Evolutionary conservation across 2,329 filamentous ascomycete genomes (phyloP).

Genomic region (Gyromitra esculenta): DNA sequence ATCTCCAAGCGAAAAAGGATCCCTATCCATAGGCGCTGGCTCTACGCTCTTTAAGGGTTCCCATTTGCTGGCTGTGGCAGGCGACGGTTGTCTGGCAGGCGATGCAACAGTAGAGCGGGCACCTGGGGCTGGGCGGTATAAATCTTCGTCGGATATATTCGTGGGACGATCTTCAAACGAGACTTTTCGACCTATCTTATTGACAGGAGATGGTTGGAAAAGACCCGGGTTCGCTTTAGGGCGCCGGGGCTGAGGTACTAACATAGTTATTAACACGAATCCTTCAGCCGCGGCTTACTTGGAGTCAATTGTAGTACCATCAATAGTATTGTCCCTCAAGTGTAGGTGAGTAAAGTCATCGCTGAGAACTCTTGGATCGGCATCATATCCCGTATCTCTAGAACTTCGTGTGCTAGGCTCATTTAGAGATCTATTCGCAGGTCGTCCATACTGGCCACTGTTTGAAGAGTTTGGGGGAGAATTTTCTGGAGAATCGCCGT

Average conservation of each 20-base stretch:
- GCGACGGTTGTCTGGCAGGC: conserved; percentile 66
- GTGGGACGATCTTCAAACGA: conserved; percentile 69
- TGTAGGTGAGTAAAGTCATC: conserved; percentile 83
- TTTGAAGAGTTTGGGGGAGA: conserved; percentile 62
- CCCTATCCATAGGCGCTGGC: conserved; percentile 88
- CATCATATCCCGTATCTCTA: conserved; percentile 92
- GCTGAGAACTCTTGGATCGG: conserved; percentile 86
- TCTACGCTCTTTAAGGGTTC: conserved; percentile 89
- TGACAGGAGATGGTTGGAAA: conserved; percentile 74
- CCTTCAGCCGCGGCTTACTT: conserved; percentile 21
- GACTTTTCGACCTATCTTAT: conserved; percentile 65
- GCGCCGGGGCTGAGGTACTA: conserved; percentile 68
- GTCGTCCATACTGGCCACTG: conserved; percentile 53
- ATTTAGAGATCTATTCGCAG: conserved; percentile 59
- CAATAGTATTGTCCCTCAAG: conserved; percentile 66
- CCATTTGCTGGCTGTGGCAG: conserved; percentile 80
- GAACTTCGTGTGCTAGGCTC: conserved; percentile 77
- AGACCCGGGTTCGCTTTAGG: conserved; percentile 79
- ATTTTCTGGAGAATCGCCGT: conserved; percentile 80
- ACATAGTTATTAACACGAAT: conserved; percentile 14
- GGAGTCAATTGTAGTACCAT: conserved; percentile 63
- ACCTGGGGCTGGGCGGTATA: conserved; percentile 66
- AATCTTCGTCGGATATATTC: conserved; percentile 59
- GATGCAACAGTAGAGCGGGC: conserved; percentile 66
- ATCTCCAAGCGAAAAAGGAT: conserved; percentile 95